phyloP scores from a whole-genome alignment of 2,329 filamentous ascomycete genomes.

The Hypocreales sp. region DNA sequence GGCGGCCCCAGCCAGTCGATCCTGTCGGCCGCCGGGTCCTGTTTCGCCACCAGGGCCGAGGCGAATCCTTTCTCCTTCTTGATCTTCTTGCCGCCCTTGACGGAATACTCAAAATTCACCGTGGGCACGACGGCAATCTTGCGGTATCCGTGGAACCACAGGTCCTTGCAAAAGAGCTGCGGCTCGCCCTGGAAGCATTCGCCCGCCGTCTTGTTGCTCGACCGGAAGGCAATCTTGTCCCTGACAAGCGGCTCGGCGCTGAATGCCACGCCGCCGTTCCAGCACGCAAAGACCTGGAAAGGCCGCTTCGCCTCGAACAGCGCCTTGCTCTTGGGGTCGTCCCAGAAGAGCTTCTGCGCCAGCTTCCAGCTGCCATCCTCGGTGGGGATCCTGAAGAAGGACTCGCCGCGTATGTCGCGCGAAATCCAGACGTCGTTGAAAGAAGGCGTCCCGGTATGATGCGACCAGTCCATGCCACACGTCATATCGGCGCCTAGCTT shows the following conservation, averaged over 20 bases:
- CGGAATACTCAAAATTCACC: constrained; percentile 43
- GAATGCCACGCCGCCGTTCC: constrained; percentile 40
- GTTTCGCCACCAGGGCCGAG: no score
- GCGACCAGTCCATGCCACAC: constrained; percentile 36
- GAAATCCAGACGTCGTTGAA: constrained; percentile 45
- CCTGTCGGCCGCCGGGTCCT: no score
- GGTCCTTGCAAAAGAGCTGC: constrained; percentile 38
- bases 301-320: constrained; percentile 22
- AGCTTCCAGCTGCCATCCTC: constrained; percentile 30
- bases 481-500: constrained; percentile 35
- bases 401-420: constrained; percentile 33
- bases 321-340: constrained; percentile 18
- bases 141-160: constrained; percentile 33
- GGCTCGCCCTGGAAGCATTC: constrained; percentile 42
- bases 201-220: constrained; percentile 8
- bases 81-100: no score
- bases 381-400: constrained; percentile 39
- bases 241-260: constrained; percentile 29
- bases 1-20: no score
- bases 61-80: no score
- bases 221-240: constrained; percentile 28
- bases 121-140: constrained; percentile 40
- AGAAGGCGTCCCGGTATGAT: constrained; percentile 24
- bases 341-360: constrained; percentile 36
- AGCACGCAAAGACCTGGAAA: constrained; percentile 45